Base-by-base conservation (phyloP, 768 basidiomycete species). In the Termitomyces bulborhizus region DNA sequence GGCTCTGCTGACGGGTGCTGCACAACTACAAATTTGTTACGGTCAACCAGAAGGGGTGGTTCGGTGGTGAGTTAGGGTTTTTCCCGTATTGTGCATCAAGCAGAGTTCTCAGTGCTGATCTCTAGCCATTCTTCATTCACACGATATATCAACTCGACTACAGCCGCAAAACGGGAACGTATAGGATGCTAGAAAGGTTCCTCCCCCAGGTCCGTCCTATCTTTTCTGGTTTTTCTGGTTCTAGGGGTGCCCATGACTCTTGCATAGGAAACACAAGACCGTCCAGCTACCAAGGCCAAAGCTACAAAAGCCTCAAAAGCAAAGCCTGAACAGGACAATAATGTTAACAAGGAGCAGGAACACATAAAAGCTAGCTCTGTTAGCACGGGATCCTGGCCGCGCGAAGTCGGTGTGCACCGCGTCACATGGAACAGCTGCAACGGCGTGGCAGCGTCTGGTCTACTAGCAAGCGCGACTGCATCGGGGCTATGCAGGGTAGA, bases 401-500 rank as follows among this genome's bases (percentile, higher is more conserved):
- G 81, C 1, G 81, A 93, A 63, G 82, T 93, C 1, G 85, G 82
- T 16, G 78, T 97, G 3, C 84, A 90, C 51, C 82, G 86, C 2
- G 88, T 88, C 0, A 74, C 72, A 1, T 98, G 96, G 96, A 90
- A 97, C 68, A 77, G 74, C 46, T 82, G 80, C 3, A 84, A 84
- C 45, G 93, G 93, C 1, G 74, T 91, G 1, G 78, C 62, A 18
- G 74, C 69, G 18, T 80, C 76, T 48, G 78, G 71, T 18, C 62
- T 93, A 59, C 69, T 95, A 18, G 93, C 88, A 1, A 88, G 87
- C 16, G 88, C 84, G 0, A 91, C 88, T 12, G 92, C 84, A 5
- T 86, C 87, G 8, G 97, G 95, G 1, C 70, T 98, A 18, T 93
- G 89, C 62, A 74, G 96, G 47, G 78, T 98, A 9, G 95, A 99